phyloP scores from a whole-genome alignment of 2,329 filamentous ascomycete genomes.

The Talaromyces sp. region DNA sequence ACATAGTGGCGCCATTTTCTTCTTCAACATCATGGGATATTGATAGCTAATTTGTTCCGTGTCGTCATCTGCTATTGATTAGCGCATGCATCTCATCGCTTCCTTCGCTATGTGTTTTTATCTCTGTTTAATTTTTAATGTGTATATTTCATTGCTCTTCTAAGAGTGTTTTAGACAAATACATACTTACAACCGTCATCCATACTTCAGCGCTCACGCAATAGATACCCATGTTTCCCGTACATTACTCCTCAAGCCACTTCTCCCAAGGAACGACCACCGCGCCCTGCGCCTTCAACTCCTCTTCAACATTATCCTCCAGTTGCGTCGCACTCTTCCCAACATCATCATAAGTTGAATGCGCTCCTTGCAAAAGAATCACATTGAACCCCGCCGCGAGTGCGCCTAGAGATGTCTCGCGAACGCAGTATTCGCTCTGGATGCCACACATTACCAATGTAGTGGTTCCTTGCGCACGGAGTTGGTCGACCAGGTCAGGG shows the following conservation, averaged over 20 bases:
- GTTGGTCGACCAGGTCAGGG: not conserved
- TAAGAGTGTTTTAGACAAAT: slow-evolving; percentile 3
- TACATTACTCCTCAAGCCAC: not conserved
- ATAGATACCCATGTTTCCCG: not conserved
- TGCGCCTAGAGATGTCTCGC: slow-evolving; percentile 2
- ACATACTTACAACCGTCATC: not conserved
- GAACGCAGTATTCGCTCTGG: slow-evolving; percentile 11
- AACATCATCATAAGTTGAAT: slow-evolving; percentile 5
- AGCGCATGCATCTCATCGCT: slow-evolving; percentile 1
- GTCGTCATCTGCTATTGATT: not conserved
- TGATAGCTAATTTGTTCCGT: not conserved
- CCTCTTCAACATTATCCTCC: not conserved
- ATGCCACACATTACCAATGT: slow-evolving; percentile 5
- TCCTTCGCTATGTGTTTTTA: not conserved
- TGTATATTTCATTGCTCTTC: slow-evolving; percentile 3
- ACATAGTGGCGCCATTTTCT: slow-evolving; percentile 3
- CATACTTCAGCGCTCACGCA: not conserved
- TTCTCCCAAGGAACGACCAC: not conserved
- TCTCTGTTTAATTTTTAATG: slow-evolving; percentile 7
- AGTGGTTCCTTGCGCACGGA: not conserved
- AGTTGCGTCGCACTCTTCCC: not conserved
- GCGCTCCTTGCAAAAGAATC: slow-evolving; percentile 1
- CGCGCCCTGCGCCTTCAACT: not conserved
- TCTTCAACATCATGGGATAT: not conserved
- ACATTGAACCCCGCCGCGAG: not conserved